Evolutionary conservation across 129 eudicot species (phyloP).

Genomic region (Silybum marianum): DNA sequence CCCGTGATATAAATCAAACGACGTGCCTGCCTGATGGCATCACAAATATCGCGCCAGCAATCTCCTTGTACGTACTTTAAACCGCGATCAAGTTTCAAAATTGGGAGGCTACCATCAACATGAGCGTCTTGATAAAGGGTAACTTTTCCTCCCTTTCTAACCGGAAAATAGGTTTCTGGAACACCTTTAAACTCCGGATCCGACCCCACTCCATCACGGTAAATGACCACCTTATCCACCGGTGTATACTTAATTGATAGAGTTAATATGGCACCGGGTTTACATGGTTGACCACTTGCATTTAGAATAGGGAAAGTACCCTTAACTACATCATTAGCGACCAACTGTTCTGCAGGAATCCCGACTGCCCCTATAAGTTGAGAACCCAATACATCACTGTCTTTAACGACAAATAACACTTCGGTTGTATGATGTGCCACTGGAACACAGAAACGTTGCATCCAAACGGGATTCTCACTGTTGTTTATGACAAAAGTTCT

Average conservation of each 20-base stretch:
- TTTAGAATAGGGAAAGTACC: constrained; percentile 71
- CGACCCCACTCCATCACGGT: constrained; percentile 69
- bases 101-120: constrained; percentile 59
- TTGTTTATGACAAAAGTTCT: constrained; percentile 72
- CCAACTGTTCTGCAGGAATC: constrained; percentile 58
- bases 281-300: constrained; percentile 66
- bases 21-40: constrained; percentile 74
- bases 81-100: constrained; percentile 65
- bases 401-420: constrained; percentile 77
- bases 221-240: constrained; percentile 50
- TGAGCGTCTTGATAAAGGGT: constrained; percentile 96
- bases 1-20: constrained; percentile 78
- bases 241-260: constrained; percentile 71
- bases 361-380: constrained; percentile 85
- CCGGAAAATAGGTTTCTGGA: constrained; percentile 83
- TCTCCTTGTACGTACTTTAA: constrained; percentile 58
- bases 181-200: constrained; percentile 66
- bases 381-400: constrained; percentile 80
- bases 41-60: constrained; percentile 86
- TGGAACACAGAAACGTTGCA: constrained; percentile 70
- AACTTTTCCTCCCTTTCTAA: constrained; percentile 70
- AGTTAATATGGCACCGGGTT: constrained; percentile 61
- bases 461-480: constrained; percentile 81
- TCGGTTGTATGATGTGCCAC: constrained; percentile 84
- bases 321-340: constrained; percentile 42